phyloP scores from a whole-genome alignment of 306 rosid species.

The Hippophae rhamnoides region DNA sequence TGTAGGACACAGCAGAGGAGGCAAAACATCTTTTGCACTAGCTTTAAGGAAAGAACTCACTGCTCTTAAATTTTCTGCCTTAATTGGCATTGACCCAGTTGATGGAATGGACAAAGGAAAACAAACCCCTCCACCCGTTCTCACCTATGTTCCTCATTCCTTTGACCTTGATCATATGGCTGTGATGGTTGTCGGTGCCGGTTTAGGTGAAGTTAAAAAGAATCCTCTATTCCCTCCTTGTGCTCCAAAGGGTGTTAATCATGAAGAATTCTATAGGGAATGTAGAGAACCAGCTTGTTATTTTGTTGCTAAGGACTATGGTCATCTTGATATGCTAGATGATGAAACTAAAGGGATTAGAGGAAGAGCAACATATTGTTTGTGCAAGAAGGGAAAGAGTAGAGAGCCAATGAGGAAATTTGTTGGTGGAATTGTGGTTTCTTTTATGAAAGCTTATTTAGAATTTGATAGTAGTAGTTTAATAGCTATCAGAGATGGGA shows the following conservation, averaged over 20 bases:
- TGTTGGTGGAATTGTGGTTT: slow-evolving; percentile 69
- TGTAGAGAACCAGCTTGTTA: slow-evolving; percentile 51
- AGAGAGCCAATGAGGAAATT: slow-evolving; percentile 84
- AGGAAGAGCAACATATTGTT: slow-evolving; percentile 45
- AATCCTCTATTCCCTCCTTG: slow-evolving; percentile 62
- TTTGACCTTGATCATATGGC: slow-evolving; percentile 47
- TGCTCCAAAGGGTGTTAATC: slow-evolving; percentile 76
- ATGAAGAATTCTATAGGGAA: slow-evolving; percentile 58
- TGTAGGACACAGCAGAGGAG: slow-evolving; percentile 80
- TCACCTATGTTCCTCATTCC: slow-evolving; percentile 55
- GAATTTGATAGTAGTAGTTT: slow-evolving; percentile 36
- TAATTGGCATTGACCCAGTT: slow-evolving; percentile 81
- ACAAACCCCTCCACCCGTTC: slow-evolving; percentile 82
- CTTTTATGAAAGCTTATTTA: slow-evolving; percentile 63
- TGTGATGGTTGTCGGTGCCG: slow-evolving; percentile 57
- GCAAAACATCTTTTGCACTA: slow-evolving; percentile 71
- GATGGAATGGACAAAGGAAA: slow-evolving; percentile 68
- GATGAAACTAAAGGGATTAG: slow-evolving; percentile 66
- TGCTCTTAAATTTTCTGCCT: slow-evolving; percentile 48
- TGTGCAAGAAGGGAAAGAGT: slow-evolving; percentile 63
- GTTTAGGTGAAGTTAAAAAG: slow-evolving; percentile 50
- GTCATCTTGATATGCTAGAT: slow-evolving; percentile 73
- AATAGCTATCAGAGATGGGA: slow-evolving; percentile 35
- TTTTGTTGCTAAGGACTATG: slow-evolving; percentile 61
- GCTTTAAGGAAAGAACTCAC: slow-evolving; percentile 38